Base-by-base conservation (phyloP, 2,329 filamentous ascomycete genomes). In the Dactylellina drechsleri region DNA sequence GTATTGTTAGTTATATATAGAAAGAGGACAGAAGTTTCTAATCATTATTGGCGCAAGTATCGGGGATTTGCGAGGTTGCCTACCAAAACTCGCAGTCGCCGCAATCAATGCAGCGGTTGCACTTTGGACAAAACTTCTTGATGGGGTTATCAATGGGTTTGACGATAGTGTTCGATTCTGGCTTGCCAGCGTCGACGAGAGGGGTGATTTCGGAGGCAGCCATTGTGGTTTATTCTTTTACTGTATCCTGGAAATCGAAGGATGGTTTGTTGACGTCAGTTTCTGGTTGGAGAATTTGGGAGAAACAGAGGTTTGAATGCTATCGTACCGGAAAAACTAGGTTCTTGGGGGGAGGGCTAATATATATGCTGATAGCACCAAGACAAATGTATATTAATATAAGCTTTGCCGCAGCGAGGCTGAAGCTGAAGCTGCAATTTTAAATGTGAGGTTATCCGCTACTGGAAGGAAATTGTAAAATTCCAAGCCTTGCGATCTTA, bases 11-110 rank as follows among this genome's bases (percentile, higher is more conserved):
- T n/a, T 31, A 36, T 31, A 43, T 54, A 47, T 26, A 7, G 40
- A 23, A 54, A 20, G 36, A 2, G 40, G 5, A 12, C n/a, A 2
- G 40, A 2, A 23, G 23, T 23, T 23, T 23, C 23, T 23, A 23
- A 2, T 2, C n/a, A 43, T n/a, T n/a, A 43, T n/a, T n/a, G 40
- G 40, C n/a, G 5, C n/a, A 43, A 43, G 5, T 47, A 23, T 23
- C 47, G 40, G n/a, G 50, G 36, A 23, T 2, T 8, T 40, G 4
- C 6, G 43, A 49, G 15, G 6, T 28, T 2, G 45, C 66, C 8
- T 65, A 75, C 71, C 71, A 75, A 52, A 68, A 68, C n/a, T 75
- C 66, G 66, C 72, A 76, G 60, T 76, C 72, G 16, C 66, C 72
- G 41, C 72, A 76, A 6, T 71, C 72, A 20, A 76, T 70, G 60